Percentiles rank a stretch among this genome's conserved stretches.
Evolutionary conservation across 495 filamentous ascomycete species (phyloP).

Genomic region (Penicillium maclennaniae): DNA sequence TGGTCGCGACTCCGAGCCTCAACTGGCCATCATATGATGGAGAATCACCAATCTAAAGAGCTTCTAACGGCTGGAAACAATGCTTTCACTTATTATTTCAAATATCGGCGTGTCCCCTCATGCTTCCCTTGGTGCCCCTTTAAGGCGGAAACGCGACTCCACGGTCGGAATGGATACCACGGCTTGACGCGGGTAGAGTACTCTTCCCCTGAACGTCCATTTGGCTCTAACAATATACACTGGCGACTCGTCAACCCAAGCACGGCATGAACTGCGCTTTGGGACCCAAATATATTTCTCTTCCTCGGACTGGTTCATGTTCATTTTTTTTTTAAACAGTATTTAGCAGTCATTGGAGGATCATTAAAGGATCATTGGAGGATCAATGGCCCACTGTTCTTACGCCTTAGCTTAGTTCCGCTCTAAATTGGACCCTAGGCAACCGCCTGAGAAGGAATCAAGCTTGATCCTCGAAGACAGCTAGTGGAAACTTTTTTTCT

Average conservation of each 20-base stretch:
- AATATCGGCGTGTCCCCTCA: neutral
- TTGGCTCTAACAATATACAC: neutral
- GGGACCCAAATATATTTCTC: too few species aligned
- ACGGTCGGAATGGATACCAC: neutral
- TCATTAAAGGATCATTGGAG: too few species aligned
- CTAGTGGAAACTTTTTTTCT: too few species aligned
- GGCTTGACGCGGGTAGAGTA: neutral
- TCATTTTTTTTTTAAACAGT: neutral
- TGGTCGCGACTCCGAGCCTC: neutral
- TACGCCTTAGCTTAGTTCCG: neutral
- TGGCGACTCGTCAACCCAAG: neutral
- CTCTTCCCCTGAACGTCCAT: neutral
- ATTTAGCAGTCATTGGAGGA: neutral
- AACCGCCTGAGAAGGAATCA: neutral
- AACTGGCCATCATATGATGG: neutral
- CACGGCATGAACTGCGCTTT: neutral
- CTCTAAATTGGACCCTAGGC: neutral
- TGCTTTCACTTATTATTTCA: neutral
- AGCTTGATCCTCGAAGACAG: too few species aligned
- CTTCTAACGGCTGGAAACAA: too few species aligned
- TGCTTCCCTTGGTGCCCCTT: neutral
- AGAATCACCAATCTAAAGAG: neutral
- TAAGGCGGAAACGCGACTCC: neutral
- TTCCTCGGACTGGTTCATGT: neutral
- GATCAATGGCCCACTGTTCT: neutral